Conservation (phyloP, 805 yeast genomes). For the Sugiyamaella valdiviana region DNA sequence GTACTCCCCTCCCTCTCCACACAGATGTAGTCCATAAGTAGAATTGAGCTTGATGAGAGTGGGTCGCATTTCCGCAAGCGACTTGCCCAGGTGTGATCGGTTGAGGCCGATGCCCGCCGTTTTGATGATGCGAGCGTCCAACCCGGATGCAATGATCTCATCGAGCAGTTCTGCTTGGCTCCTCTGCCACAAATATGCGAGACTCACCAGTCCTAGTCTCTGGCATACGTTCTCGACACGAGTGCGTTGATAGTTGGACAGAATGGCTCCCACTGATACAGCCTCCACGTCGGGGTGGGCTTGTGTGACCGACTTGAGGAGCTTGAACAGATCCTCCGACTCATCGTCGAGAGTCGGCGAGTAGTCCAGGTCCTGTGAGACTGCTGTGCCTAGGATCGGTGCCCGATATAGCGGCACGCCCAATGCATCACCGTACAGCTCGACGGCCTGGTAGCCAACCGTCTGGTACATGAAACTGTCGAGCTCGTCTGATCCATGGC, state of each 20-base stretch:
- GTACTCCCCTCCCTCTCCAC: conserved; percentile 99
- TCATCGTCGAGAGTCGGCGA: conserved; percentile 66
- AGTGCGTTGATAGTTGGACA: conserved; percentile 91
- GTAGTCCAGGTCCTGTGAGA: conserved; percentile 65
- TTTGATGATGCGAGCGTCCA: conserved; percentile 82
- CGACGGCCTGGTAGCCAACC: conserved; percentile 80
- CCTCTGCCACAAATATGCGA: conserved; percentile 87
- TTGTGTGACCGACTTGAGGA: conserved; percentile 44
- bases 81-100: conserved; percentile 58
- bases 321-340: conserved; percentile 68
- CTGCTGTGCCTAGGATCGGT: conserved; percentile 55
- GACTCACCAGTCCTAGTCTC: conserved; percentile 57
- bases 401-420: conserved; percentile 76
- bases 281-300: conserved; percentile 70
- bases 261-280: conserved; percentile 92
- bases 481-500: conserved; percentile 51
- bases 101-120: conserved; percentile 89
- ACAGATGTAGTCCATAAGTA: conserved; percentile 77
- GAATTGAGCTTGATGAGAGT: conserved; percentile 47
- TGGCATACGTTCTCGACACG: conserved; percentile 88
- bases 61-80: conserved; percentile 57
- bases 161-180: conserved; percentile 71
- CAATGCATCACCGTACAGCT: conserved; percentile 58
- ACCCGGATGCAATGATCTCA: conserved; percentile 62
- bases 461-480: conserved; percentile 98